A percentile compares a stretch with the other conserved stretches of the same genome.
Evolutionary conservation across 2,329 filamentous ascomycete genomes (phyloP).

Genomic region (Lecanicillium sp.): DNA sequence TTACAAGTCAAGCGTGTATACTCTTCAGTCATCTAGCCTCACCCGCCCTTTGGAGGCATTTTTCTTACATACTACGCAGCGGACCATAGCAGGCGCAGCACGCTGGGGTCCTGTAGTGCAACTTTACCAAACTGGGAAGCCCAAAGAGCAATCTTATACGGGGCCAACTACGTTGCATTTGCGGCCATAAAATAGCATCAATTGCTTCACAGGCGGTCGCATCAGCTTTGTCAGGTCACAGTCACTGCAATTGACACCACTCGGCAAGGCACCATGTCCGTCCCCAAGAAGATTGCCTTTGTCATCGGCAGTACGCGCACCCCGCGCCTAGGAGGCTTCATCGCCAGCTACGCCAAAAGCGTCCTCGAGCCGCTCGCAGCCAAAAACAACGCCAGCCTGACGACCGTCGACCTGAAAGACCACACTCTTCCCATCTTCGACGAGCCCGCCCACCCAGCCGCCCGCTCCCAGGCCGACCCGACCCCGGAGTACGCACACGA

Average conservation of each 20-base stretch:
- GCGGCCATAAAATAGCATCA: too few species aligned
- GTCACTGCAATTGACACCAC: too few species aligned
- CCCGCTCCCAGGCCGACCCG: slow-evolving; percentile 22
- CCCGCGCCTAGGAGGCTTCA: slow-evolving; percentile 20
- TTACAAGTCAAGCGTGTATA: too few species aligned
- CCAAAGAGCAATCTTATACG: too few species aligned
- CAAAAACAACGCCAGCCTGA: slow-evolving; percentile 13
- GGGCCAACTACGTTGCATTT: too few species aligned
- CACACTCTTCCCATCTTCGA: slow-evolving; percentile 33
- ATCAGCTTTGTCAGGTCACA: neutral
- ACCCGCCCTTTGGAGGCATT: too few species aligned
- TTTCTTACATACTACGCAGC: too few species aligned
- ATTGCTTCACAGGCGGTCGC: neutral
- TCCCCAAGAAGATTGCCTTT: slow-evolving; percentile 20
- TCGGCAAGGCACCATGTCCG: slow-evolving; percentile 5
- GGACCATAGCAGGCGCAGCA: too few species aligned
- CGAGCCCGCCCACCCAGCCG: slow-evolving; percentile 26
- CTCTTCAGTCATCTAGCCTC: too few species aligned
- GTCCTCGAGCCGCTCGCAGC: slow-evolving; percentile 16
- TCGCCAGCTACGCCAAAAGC: slow-evolving; percentile 22
- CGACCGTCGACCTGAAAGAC: slow-evolving; percentile 23
- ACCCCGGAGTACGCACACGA: slow-evolving; percentile 23
- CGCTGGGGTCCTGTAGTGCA: too few species aligned
- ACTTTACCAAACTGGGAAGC: too few species aligned
- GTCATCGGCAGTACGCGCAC: slow-evolving; percentile 26